Percentiles rank a stretch among this genome's conserved stretches.
Conservation (phyloP, 306 rosid genomes). For the Prunus padus region DNA sequence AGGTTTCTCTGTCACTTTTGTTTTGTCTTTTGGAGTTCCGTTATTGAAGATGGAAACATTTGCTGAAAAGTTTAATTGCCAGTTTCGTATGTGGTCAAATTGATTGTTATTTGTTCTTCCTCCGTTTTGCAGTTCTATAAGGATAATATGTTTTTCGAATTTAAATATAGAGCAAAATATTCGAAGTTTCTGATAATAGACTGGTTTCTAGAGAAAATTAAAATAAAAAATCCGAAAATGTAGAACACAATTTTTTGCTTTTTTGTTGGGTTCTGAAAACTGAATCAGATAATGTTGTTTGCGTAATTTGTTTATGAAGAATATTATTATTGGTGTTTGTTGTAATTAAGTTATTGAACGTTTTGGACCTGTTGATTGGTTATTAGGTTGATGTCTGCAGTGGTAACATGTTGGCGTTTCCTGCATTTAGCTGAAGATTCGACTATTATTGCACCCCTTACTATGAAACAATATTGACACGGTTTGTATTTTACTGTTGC, state of each 20-base stretch:
- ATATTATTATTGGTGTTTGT: not conserved
- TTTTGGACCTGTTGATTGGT: not conserved
- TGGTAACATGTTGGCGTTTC: not conserved
- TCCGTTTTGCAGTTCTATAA: not conserved
- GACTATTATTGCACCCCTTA: not conserved
- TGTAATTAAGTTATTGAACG: not conserved
- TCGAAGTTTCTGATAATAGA: not conserved
- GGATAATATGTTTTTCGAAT: not conserved
- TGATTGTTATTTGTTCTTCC: not conserved
- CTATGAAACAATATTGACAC: slow-evolving; percentile 10
- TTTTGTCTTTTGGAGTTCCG: not conserved
- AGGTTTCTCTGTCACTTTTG: not conserved
- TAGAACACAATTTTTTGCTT: not conserved
- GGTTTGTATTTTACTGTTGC: slow-evolving; percentile 12
- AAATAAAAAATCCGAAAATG: not conserved
- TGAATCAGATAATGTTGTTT: not conserved
- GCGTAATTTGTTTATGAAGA: not conserved
- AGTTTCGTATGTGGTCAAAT: not conserved
- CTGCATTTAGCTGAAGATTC: not conserved
- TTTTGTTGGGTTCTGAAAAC: not conserved
- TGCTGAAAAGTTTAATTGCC: slow-evolving; percentile 3
- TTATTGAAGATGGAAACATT: not conserved
- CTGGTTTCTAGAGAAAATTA: not conserved
- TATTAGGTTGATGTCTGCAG: not conserved
- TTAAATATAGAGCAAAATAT: not conserved